Evolutionary conservation across 495 filamentous ascomycete species (phyloP), one percentile per base, ranked within the genome.

Genomic region (Neurospora sp.): DNA sequence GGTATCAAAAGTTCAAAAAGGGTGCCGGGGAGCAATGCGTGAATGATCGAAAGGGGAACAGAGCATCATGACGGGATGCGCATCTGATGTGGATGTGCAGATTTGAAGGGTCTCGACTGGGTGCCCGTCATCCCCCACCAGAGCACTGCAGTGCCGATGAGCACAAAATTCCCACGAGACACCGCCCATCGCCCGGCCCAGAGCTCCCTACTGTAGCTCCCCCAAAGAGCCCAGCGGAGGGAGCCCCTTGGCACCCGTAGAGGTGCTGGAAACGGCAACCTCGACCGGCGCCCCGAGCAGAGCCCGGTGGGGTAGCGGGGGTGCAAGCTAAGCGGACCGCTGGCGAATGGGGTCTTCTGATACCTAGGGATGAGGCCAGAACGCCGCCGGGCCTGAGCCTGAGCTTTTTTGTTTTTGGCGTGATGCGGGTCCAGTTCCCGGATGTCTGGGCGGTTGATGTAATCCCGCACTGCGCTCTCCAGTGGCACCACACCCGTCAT

Each of bases 251-350:
- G 53, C 53, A 61, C 27, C 45, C 53, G 22, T 61, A 61, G 22
- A 61, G 53, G 27, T 27, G 14, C 27, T 61, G 53, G 53, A 65
- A 65, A 65, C 53, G 53, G 53, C 17, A 65, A 65, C 27, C 53
- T 31, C 27, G 53, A 65, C 53, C 53, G 53, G 53, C 53, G 53
- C 53, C 48, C 20, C 20, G 48, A 61, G 48, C 48, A 61, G 48
- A 31, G 65, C 39, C 45, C 73, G 72, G 79, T 79, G 79, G 78
- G 79, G 78, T 79, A 65, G 79, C 78, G 75, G 78, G 78, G 76
- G 75, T 76, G 44, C 61, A 71, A 73, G 70, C 70, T 73, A 42
- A 61, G 53, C 40, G 53, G 53, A 31, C 53, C 14, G 35, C 70
- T 71, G 72, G 71, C 75, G 76, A 75, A 74, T 71, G 40, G 65